phyloP scores from a whole-genome alignment of 169 alveolate genomes.

The Cryptosporidium baileyi region DNA sequence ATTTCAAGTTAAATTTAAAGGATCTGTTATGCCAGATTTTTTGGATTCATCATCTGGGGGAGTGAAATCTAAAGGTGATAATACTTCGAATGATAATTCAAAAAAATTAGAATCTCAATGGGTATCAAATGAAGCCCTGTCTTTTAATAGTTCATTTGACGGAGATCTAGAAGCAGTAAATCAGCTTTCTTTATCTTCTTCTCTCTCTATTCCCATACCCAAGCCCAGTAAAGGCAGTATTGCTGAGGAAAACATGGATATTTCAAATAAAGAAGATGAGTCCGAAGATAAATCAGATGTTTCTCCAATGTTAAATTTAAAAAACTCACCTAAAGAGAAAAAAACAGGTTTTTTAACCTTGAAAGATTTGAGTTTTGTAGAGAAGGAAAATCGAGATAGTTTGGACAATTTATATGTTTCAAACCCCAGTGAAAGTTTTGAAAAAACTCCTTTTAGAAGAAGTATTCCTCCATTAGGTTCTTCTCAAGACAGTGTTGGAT shows the following conservation, averaged over 20 bases:
- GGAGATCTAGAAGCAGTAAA: slow-evolving; percentile 40
- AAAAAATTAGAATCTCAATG: slow-evolving; percentile 5
- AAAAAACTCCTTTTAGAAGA: slow-evolving; percentile 58
- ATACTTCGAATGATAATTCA: neutral
- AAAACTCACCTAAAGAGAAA: neutral
- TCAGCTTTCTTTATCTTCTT: slow-evolving; percentile 61
- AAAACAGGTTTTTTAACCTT: slow-evolving; percentile 49
- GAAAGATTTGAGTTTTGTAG: neutral
- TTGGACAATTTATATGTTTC: neutral
- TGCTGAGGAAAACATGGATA: neutral
- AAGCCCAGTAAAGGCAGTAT: slow-evolving; percentile 4
- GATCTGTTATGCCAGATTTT: slow-evolving; percentile 48
- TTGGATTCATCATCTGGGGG: slow-evolving; percentile 12
- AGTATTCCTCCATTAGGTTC: slow-evolving; percentile 60
- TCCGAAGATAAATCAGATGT: neutral
- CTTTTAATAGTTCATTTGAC: slow-evolving; percentile 49
- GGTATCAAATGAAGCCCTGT: slow-evolving; percentile 58
- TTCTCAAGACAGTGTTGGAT: slow-evolving; percentile 67
- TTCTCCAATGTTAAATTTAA: neutral
- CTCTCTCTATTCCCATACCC: slow-evolving; percentile 56
- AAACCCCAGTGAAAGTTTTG: neutral
- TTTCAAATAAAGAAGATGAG: neutral
- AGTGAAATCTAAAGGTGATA: neutral
- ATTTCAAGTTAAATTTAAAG: slow-evolving; percentile 23
- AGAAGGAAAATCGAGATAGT: neutral